Conservation (phyloP, 371 early-diverging fungal species). For the Mortierella sp. region DNA sequence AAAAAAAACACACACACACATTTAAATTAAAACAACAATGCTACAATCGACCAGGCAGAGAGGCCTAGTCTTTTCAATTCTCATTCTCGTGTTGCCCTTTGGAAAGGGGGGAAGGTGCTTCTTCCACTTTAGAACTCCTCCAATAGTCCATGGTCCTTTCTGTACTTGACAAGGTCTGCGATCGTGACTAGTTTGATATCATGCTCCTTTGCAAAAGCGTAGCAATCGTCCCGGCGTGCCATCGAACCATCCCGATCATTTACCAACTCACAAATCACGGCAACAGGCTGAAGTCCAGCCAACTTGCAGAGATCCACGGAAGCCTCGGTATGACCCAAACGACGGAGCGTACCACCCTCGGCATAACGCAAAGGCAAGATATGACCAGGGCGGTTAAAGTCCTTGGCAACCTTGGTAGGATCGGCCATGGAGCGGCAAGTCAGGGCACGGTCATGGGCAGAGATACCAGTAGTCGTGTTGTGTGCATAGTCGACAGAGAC, state of each 20-base stretch:
- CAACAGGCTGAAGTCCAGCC: slow-evolving; percentile 83
- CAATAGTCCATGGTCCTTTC: slow-evolving; percentile 48
- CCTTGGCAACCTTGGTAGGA: slow-evolving; percentile 65
- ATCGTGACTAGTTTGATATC: slow-evolving; percentile 91
- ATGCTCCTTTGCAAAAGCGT: slow-evolving; percentile 83
- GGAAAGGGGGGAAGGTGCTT: no score
- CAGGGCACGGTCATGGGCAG: slow-evolving; percentile 88
- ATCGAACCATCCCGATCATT: slow-evolving; percentile 90
- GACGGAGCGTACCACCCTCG: slow-evolving; percentile 80
- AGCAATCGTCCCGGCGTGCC: slow-evolving; percentile 94
- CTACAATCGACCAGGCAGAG: no score
- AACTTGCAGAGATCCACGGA: slow-evolving; percentile 89
- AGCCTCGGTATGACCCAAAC: slow-evolving; percentile 96
- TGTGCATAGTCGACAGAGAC: slow-evolving; percentile 88
- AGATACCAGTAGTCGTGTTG: slow-evolving; percentile 94
- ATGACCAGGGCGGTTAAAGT: slow-evolving; percentile 94
- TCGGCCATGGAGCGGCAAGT: slow-evolving; percentile 86
- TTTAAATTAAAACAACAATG: no score
- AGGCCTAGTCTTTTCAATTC: no score
- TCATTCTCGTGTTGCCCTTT: no score
- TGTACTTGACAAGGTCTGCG: slow-evolving; percentile 82
- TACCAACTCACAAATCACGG: slow-evolving; percentile 93
- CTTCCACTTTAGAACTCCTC: slow-evolving; percentile 35
- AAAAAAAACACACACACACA: no score
- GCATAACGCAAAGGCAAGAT: slow-evolving; percentile 90